Evolutionary conservation across 306 rosid genomes (phyloP), one percentile per base, ranked within the genome.

Genomic region (Citrullus amarus): DNA sequence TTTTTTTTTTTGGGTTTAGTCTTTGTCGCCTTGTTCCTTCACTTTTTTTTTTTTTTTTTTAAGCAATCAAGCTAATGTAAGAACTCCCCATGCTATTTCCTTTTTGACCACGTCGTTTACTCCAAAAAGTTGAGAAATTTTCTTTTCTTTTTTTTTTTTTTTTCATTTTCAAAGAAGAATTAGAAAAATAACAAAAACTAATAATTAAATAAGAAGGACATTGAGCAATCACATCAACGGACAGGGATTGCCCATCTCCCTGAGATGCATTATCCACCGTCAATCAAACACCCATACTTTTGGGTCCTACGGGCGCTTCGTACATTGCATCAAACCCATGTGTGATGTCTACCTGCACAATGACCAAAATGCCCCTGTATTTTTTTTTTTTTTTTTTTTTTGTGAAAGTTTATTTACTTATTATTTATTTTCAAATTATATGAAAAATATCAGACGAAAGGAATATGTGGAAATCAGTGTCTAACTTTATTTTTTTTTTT

Each of bases 171-270:
- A 11, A 9, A 57, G 9, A 9, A 65, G 2, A 15, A 36, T 2
- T 6, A 63, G 10, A 16, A 36, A 68, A n/a, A 41, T 1, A 67
- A 67, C 8, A 63, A 2, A 53, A 6, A 22, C 22, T 22, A 22
- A 22, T 22, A 53, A 16, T 5, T 53, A 53, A 53, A 16, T 13
- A 53, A 63, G 10, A 18, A 38, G 22, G 22, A 25, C 28, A 71
- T 71, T 46, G 56, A 51, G 41, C 56, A 46, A 71, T 71, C 76
- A 71, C 76, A 71, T 71, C 77, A 25, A 71, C 59, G 77, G 77
- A 48, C 77, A 71, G 77, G 77, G 77, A 71, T 71, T 71, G 57
- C 58, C 58, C 57, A 71, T 71, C 77, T 48, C 59, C 14, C 58
- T 48, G 38, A 71, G 22, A 46, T 20, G 43, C 59, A 71, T 48